phyloP scores from a whole-genome alignment of 2,329 filamentous ascomycete genomes.

The Penicillium sp. region DNA sequence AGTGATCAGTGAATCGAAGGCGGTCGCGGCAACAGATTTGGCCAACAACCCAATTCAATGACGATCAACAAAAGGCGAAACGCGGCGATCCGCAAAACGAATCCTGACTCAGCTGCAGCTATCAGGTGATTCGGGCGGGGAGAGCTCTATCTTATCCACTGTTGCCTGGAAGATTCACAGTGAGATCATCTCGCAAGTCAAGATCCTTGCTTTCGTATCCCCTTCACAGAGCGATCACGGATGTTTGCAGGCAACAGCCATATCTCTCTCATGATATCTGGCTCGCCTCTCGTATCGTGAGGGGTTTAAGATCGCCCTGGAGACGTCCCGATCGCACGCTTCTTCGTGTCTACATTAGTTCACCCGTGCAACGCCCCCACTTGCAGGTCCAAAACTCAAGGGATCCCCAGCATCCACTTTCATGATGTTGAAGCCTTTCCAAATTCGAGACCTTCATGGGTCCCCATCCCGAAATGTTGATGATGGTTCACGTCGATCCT shows the following conservation, averaged over 20 bases:
- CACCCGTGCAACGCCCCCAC: conserved; percentile 15
- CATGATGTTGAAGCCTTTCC: conserved; percentile 45
- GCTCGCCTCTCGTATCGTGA: background rate
- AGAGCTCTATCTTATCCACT: conserved; percentile 27
- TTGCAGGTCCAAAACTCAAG: conserved; percentile 4
- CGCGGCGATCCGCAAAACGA: background rate
- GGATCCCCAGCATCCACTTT: conserved; percentile 6
- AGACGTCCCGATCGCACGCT: conserved; percentile 16
- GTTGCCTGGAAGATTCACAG: conserved; percentile 24
- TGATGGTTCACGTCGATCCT: conserved; percentile 1
- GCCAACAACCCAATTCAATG: background rate
- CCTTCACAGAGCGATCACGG: background rate
- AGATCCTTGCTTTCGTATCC: conserved; percentile 12
- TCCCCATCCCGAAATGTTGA: conserved; percentile 16
- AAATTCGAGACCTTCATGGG: conserved; percentile 41
- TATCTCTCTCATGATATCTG: conserved; percentile 9
- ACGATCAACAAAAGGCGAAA: background rate
- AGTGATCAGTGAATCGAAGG: background rate
- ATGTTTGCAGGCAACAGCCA: conserved; percentile 21
- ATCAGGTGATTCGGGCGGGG: conserved; percentile 18
- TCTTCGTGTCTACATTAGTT: background rate
- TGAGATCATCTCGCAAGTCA: conserved; percentile 12
- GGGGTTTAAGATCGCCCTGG: conserved; percentile 8
- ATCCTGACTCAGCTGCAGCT: conserved; percentile 1
- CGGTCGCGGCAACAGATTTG: background rate